Base-by-base conservation (phyloP, 2,329 filamentous ascomycete genomes). In the Colletotrichum chrysophilum region DNA sequence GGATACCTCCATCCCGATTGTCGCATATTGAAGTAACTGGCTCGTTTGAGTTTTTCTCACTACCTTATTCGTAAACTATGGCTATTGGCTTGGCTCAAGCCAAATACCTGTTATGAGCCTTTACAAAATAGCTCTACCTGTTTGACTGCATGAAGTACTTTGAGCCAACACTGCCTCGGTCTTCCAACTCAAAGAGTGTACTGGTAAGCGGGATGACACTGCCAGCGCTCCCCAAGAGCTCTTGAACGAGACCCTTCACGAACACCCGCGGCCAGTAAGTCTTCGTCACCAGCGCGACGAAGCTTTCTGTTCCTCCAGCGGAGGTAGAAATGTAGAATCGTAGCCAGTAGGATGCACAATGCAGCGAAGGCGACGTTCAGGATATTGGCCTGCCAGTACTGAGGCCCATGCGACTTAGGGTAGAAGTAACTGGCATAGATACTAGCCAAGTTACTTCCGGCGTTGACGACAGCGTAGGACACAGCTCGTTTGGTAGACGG, bases 401-500 rank as follows among this genome's bases (percentile, higher is more conserved):
- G 96, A 96, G 82, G 95, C 94, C 75, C 92, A 91, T 1, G 93
- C 93, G 80, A 85, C 1, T 80, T 79, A 0, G 89, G 90, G 80
- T 90, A 91, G 5, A 91, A 78, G 77, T 90, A 87, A 80, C 88
- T 85, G 9, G 89, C 89, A 70, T 91, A 91, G 7, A 91, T 91
- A 74, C 89, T 87, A 0, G 89, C 87, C 4, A 91, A 80, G 71
- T 91, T 91, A 5, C 88, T 89, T 78, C 90, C 83, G 0, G 88
- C 88, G 78, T 91, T 91, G 65, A 91, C 87, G 7, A 90, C 80
- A 2, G 89, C 90, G 4, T 95, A 83, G 0, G 93, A 93, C 1
- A 93, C 86, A 3, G 86, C 86, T 73, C 93, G 90, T 84, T 95
- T 95, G 4, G 93, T 91, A 0, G 93, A 92, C 6, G 94, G 94